Evolutionary conservation across 768 basidiomycete species (phyloP).

Genomic region (Russula virescens): DNA sequence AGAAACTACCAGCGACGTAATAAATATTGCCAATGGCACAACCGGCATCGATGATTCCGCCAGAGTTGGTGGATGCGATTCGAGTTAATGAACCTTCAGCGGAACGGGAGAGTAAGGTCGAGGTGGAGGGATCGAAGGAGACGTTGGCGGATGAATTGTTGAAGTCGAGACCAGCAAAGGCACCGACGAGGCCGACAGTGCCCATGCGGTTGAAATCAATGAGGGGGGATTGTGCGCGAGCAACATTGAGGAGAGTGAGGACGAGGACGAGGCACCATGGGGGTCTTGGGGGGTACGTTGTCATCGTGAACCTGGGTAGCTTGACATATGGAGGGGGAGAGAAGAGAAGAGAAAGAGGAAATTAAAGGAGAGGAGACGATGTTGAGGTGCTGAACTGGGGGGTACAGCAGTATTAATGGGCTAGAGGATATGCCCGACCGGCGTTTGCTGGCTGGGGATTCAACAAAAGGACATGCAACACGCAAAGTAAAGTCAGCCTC

Average conservation of each 20-base stretch:
- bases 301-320: background rate
- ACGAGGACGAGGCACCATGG: conserved; percentile 25
- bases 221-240: conserved; percentile 30
- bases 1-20: conserved; percentile 83
- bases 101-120: conserved; percentile 64
- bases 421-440: background rate
- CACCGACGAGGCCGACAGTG: conserved; percentile 79
- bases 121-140: conserved; percentile 62
- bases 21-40: conserved; percentile 65
- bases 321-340: conserved; percentile 10
- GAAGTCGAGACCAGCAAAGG: conserved; percentile 83
- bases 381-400: background rate
- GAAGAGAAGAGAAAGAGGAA: background rate
- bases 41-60: conserved; percentile 69
- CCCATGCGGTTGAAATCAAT: conserved; percentile 85
- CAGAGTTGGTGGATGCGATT: conserved; percentile 72
- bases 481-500: conserved; percentile 8
- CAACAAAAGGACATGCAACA: too few species aligned
- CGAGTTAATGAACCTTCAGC: conserved; percentile 59
- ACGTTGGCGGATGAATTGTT: conserved; percentile 44
- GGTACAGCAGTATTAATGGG: background rate
- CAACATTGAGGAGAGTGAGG: conserved; percentile 31
- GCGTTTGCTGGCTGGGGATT: background rate
- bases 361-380: background rate
- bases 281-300: conserved; percentile 18